phyloP scores from a whole-genome alignment of 176 grass and related monocot genomes.

The Avena sativa region DNA sequence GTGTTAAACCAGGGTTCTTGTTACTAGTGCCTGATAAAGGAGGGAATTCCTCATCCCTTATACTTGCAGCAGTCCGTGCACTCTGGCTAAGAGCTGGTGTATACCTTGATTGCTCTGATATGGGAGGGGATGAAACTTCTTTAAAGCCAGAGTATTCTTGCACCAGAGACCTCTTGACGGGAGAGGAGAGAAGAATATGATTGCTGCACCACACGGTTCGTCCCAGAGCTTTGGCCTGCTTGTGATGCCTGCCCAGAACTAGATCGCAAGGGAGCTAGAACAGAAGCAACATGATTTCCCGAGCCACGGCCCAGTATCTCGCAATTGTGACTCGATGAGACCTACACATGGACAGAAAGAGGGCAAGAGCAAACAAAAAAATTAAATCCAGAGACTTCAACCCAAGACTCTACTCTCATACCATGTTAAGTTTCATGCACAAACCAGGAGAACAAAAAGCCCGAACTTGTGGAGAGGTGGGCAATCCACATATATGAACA shows the following conservation, averaged over 20 bases:
- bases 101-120: slow-evolving; percentile 54
- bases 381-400: background rate
- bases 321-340: background rate
- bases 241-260: slow-evolving; percentile 33
- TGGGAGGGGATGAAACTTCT: slow-evolving; percentile 55
- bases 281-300: slow-evolving; percentile 29
- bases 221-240: slow-evolving; percentile 35
- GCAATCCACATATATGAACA: no score
- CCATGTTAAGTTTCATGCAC: background rate
- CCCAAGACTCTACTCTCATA: background rate
- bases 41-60: slow-evolving; percentile 57
- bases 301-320: slow-evolving; percentile 14
- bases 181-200: slow-evolving; percentile 56
- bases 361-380: background rate
- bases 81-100: slow-evolving; percentile 55
- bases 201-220: slow-evolving; percentile 48
- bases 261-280: slow-evolving; percentile 34
- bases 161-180: slow-evolving; percentile 39
- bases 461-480: no score
- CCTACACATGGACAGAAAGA: background rate
- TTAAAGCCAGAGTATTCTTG: slow-evolving; percentile 40
- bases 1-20: slow-evolving; percentile 31
- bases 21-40: slow-evolving; percentile 58
- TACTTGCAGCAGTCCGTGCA: slow-evolving; percentile 45
- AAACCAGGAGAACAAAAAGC: no score